phyloP scores from a whole-genome alignment of 805 yeast species.

The Ogataea henricii region DNA sequence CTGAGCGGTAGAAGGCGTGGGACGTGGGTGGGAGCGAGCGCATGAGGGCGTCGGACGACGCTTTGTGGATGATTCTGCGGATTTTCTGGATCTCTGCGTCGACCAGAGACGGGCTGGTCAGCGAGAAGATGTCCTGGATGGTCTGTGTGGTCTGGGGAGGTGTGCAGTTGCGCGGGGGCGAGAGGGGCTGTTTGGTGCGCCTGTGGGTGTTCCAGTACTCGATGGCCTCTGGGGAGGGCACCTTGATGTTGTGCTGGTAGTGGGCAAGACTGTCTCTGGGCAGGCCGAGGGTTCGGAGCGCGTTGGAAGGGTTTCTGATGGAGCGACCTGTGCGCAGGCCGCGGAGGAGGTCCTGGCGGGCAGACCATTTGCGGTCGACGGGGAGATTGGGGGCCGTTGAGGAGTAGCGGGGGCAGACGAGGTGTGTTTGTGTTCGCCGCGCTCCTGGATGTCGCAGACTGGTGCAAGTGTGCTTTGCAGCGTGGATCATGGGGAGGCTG shows the following conservation, averaged over 20 bases:
- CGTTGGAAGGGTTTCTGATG: not conserved
- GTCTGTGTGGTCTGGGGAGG: not conserved
- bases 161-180: too few species aligned
- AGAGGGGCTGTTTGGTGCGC: too few species aligned
- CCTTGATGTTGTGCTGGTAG: constrained; percentile 2
- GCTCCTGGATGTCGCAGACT: too few species aligned
- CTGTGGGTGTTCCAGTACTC: constrained; percentile 12
- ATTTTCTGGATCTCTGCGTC: not conserved
- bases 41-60: not conserved
- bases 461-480: too few species aligned
- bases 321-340: not conserved
- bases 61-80: not conserved
- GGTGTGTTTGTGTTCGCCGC: not conserved
- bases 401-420: not conserved
- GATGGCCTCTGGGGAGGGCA: not conserved
- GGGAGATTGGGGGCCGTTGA: not conserved
- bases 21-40: not conserved
- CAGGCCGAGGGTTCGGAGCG: not conserved
- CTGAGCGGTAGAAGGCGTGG: not conserved
- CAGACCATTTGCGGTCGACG: constrained; percentile 12
- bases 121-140: not conserved
- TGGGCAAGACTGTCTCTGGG: not conserved
- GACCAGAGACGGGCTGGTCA: not conserved
- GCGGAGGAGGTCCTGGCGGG: constrained; percentile 10
- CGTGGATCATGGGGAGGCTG: too few species aligned